Evolutionary conservation across 768 basidiomycete species (phyloP).

Genomic region (Amanita rimosa): DNA sequence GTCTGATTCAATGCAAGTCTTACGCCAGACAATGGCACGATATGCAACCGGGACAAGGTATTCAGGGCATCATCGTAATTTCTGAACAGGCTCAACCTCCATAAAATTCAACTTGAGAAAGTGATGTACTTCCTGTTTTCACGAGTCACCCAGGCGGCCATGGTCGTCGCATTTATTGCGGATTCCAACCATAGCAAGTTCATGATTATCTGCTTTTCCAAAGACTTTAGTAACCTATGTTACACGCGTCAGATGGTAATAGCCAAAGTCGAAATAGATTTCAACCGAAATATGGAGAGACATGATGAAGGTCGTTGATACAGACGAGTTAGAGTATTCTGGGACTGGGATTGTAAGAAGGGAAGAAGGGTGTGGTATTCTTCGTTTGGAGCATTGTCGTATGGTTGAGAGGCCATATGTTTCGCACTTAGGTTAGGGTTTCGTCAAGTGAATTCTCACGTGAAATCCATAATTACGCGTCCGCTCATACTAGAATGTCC

Average conservation of each 20-base stretch:
- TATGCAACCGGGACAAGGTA: constrained; percentile 57
- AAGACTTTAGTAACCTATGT: constrained; percentile 56
- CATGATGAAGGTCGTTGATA: constrained; percentile 84
- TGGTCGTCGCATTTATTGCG: constrained; percentile 50
- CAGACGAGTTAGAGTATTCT: constrained; percentile 63
- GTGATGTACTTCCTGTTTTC: constrained; percentile 57
- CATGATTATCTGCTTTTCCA: constrained; percentile 82
- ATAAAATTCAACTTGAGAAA: constrained; percentile 5
- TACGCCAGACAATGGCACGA: constrained; percentile 46
- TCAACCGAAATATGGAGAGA: constrained; percentile 80
- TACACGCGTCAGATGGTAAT: constrained; percentile 12
- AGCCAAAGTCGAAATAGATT: constrained; percentile 6
- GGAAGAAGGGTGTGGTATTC: constrained; percentile 58
- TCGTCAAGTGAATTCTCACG: constrained; percentile 7
- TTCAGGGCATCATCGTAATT: constrained; percentile 58
- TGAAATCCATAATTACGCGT: constrained; percentile 1
- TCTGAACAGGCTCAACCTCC: constrained; percentile 25
- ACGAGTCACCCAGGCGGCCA: constrained; percentile 67
- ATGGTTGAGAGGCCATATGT: constrained; percentile 18
- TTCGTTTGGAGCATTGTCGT: constrained; percentile 17
- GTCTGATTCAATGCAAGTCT: constrained; percentile 61
- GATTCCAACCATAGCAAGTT: constrained; percentile 84
- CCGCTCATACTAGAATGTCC: constrained; percentile 21
- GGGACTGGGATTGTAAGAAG: constrained; percentile 74
- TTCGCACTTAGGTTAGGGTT: not conserved